Base-by-base conservation (phyloP, 2,329 filamentous ascomycete species). In the Pestalotiopsis sp. region DNA sequence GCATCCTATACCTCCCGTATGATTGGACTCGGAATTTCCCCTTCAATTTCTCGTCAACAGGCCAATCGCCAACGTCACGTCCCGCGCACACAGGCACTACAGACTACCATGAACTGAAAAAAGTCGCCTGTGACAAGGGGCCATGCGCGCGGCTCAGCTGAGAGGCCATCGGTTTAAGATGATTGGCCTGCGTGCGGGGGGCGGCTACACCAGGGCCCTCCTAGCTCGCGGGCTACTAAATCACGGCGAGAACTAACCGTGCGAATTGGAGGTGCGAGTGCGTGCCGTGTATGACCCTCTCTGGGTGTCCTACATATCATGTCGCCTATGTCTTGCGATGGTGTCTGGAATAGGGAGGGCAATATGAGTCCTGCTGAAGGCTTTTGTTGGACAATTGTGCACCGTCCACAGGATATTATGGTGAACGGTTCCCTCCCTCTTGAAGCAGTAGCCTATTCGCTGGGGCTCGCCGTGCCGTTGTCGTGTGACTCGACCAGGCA, bases 111-210 rank as follows among this genome's bases (percentile, higher is more conserved):
- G 31, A 36, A 36, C 31, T 36, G 31, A 36, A 36, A 27, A 36
- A 36, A 36, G 31, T 36, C 31, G 31, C 31, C 31, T 36, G 31
- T 36, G 31, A 36, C 31, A 36, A 36, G 31, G 17, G 17, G 27
- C 31, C n/a, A 64, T 49, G 62, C 62, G 62, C 62, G 62, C 62
- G 62, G 9, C 41, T 52, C 20, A 64, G 62, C 38, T 45, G n/a
- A 17, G 13, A 23, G 62, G 7, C 59, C 36, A n/a, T 45, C 39
- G 45, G 12, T 64, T 39, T 25, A 23, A 49, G 38, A 49, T 64
- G 62, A 64, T 64, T 64, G 62, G 62, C 25, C 38, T 12, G 20
- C 20, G 62, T 13, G 62, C 39, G 38, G 49, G 41, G 62, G 13
- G 39, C 62, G n/a, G 25, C 25, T 49, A 23, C 23, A 52, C 38